These are phyloP conservation scores for Blumeriella jaapii DNA, from an alignment of 2,329 filamentous ascomycete species.

Conservation along the genomic window DNA sequence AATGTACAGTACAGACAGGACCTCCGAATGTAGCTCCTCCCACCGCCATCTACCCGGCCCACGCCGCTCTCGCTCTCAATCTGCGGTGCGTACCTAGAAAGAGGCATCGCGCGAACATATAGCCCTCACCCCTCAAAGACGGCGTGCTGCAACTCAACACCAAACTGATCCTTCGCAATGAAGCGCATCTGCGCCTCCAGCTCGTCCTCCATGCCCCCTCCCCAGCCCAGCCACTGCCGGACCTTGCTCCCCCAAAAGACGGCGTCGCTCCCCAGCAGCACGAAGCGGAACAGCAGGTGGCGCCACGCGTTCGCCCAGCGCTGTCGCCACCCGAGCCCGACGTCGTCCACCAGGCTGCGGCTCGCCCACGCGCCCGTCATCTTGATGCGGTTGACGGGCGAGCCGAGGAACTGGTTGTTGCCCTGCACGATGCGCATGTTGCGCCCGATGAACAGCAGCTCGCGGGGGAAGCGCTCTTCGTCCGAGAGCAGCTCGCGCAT, in stretches of 20 bases:
- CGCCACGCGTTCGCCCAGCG: constrained; percentile 58
- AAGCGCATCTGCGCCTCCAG: constrained; percentile 78
- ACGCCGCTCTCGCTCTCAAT: no score
- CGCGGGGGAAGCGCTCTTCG: constrained; percentile 57
- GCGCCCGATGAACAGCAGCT: constrained; percentile 62
- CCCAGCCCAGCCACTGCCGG: constrained; percentile 63
- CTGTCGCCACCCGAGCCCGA: constrained; percentile 48
- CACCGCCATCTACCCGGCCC: no score
- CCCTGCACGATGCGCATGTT: constrained; percentile 65
- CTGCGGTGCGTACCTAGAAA: no score
- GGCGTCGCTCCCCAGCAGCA: constrained; percentile 66
- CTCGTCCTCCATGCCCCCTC: constrained; percentile 86
- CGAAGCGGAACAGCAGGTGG: constrained; percentile 71
- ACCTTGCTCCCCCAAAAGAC: constrained; percentile 75
- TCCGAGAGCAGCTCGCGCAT: constrained; percentile 55
- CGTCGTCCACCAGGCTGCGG: constrained; percentile 66
- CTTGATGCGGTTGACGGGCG: constrained; percentile 74
- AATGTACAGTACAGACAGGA: no score
- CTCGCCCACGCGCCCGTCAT: constrained; percentile 88
- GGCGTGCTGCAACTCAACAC: constrained; percentile 78
- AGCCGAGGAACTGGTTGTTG: constrained; percentile 64
- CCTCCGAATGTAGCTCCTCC: no score
- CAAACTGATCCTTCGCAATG: constrained; percentile 76
- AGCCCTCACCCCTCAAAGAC: constrained; percentile 66
- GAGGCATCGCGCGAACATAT: constrained; percentile 1